These are phyloP conservation scores for Colletotrichum acutatum DNA, from an alignment of 2,329 filamentous ascomycete species.

Conservation along the genomic window DNA sequence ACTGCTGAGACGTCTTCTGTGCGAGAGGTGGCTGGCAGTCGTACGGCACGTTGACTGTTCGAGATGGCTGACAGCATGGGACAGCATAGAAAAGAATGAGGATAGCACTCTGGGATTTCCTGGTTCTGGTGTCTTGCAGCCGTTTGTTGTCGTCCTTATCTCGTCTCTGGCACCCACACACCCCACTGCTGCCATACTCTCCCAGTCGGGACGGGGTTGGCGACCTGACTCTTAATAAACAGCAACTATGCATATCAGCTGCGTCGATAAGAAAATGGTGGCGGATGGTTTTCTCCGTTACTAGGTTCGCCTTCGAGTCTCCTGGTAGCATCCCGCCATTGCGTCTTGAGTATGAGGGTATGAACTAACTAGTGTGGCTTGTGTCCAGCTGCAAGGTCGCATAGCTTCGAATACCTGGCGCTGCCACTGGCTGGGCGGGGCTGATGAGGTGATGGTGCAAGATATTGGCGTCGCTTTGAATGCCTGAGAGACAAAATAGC, in stretches of 20 bases:
- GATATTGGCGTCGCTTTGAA: slow-evolving; percentile 21
- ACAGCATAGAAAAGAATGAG: background rate
- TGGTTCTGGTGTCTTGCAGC: background rate
- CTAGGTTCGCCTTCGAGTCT: background rate
- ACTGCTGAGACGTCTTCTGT: slow-evolving; percentile 12
- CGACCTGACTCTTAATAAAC: slow-evolving; percentile 20
- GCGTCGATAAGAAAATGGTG: slow-evolving; percentile 18
- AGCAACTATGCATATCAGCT: slow-evolving; percentile 9
- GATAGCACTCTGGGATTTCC: background rate
- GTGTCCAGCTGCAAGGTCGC: slow-evolving; percentile 1
- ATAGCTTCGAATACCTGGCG: slow-evolving; percentile 10
- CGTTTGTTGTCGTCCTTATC: slow-evolving; percentile 15
- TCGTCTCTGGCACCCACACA: slow-evolving; percentile 4
- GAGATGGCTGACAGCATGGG: background rate
- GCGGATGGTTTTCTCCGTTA: slow-evolving; percentile 14
- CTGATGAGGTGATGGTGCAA: slow-evolving; percentile 19
- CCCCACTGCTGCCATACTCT: background rate
- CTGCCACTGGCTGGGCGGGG: slow-evolving; percentile 10
- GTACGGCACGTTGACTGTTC: slow-evolving; percentile 1
- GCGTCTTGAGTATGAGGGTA: background rate
- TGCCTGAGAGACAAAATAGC: background rate
- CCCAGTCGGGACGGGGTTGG: slow-evolving; percentile 2
- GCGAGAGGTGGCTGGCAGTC: slow-evolving; percentile 10
- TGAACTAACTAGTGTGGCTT: slow-evolving; percentile 7
- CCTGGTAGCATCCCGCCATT: background rate